Evolutionary conservation across 2,329 filamentous ascomycete genomes (phyloP).

Genomic region (Plenodomus biglobosus): DNA sequence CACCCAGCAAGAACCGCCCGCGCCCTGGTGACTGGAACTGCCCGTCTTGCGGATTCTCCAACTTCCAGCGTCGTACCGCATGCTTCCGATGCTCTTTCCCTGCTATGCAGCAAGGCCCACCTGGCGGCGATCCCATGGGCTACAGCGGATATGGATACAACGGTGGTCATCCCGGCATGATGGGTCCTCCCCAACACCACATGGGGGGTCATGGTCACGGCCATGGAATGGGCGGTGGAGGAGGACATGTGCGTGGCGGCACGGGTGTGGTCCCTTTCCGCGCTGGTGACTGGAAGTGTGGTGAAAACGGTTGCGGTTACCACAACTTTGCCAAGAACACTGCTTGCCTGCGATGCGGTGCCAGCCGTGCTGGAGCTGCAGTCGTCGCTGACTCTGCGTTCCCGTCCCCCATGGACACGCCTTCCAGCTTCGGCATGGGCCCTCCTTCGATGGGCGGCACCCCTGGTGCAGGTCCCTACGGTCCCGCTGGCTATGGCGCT

Average conservation of each 20-base stretch:
- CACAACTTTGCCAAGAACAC: slow-evolving; percentile 99
- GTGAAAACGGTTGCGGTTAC: slow-evolving; percentile 94
- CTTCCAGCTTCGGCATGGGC: slow-evolving; percentile 80
- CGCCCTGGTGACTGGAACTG: slow-evolving; percentile 98
- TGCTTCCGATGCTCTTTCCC: slow-evolving; percentile 99
- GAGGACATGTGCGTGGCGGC: slow-evolving; percentile 69
- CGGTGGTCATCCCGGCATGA: slow-evolving; percentile 63
- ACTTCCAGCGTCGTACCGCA: slow-evolving; percentile 97
- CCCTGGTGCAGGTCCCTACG: slow-evolving; percentile 69
- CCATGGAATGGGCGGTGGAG: slow-evolving; percentile 44
- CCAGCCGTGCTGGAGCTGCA: slow-evolving; percentile 87
- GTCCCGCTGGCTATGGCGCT: slow-evolving; percentile 68
- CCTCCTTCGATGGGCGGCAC: slow-evolving; percentile 83
- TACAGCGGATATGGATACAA: slow-evolving; percentile 51
- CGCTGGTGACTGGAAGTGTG: slow-evolving; percentile 98
- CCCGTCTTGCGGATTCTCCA: slow-evolving; percentile 97
- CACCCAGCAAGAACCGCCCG: slow-evolving; percentile 96
- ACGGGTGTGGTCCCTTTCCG: slow-evolving; percentile 92
- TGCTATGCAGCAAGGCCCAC: slow-evolving; percentile 78
- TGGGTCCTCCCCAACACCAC: slow-evolving; percentile 63
- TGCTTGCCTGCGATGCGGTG: slow-evolving; percentile 93
- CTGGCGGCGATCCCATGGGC: slow-evolving; percentile 68
- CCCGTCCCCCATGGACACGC: slow-evolving; percentile 84
- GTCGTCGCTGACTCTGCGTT: slow-evolving; percentile 94
- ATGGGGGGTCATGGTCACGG: slow-evolving; percentile 58